Evolutionary conservation across 2,329 filamentous ascomycete species (phyloP), one percentile per base, ranked within the genome.

Genomic region (Penicillium capsulatum): DNA sequence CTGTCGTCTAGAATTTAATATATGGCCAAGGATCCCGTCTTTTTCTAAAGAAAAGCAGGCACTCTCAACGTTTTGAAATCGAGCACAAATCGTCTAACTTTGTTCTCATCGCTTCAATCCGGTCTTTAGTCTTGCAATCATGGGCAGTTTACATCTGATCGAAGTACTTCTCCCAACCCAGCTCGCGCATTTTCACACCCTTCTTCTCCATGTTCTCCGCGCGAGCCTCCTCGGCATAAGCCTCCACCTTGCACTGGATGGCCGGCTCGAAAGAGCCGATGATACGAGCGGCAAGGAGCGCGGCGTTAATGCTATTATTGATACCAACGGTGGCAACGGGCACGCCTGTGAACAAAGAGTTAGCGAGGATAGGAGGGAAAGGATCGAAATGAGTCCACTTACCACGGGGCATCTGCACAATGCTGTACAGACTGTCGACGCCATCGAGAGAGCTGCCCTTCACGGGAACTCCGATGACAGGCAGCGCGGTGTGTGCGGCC

Each of bases 281-380:
- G 22, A 87, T 83, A 13, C 83, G 71, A 14, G 83, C 75, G 0
- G 84, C 84, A n/a, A 87, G 66, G 13, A 88, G 69, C 0, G 80
- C 84, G 0, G 85, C 85, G 54, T 89, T 90, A 39, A 83, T 83
- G 16, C 81, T 84, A 66, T 89, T 89, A 64, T 87, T 86, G 62
- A 89, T 87, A 8, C 80, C 84, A 3, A 90, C 83, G 0, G 84
- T 88, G 4, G 84, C 84, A 10, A 83, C 81, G 7, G 85, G 85
- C 34, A 83, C 77, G 9, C 84, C 84, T 54, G 76, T 35, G 66
- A 46, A 57, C n/a, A n/a, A n/a, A n/a, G n/a, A n/a, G n/a, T n/a
- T 34, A 55, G 36, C 37, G n/a, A n/a, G n/a, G n/a, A n/a, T 38
- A 38, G 17, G 2, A 7, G 10, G 2, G 15, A 9, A 36, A 2